Percentiles rank a stretch among this genome's conserved stretches.
These are phyloP conservation scores for Rhodofomes roseus DNA, from an alignment of 1,284 basidiomycete genomes.

Conservation along the genomic window DNA sequence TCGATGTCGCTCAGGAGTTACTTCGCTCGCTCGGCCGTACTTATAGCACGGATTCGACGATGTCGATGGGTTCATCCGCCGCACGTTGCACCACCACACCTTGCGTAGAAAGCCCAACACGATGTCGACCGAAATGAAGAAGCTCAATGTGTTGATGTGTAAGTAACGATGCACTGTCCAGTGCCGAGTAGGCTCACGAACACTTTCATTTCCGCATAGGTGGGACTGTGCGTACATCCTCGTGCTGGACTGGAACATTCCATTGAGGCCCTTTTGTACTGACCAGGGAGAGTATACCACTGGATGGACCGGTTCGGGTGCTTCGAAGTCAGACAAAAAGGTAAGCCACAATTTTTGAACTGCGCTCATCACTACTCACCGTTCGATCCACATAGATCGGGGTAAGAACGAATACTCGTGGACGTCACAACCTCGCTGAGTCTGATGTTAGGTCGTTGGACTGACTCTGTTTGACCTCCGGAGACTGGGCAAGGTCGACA, in stretches of 20 bases:
- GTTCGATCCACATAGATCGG: constrained; percentile 49
- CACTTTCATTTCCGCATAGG: constrained; percentile 10
- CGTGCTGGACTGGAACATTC: background rate
- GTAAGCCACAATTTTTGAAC: constrained; percentile 32
- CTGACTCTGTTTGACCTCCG: constrained; percentile 89
- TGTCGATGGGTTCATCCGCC: background rate
- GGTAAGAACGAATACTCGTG: constrained; percentile 37
- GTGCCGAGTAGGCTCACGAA: constrained; percentile 8
- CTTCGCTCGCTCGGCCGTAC: constrained; percentile 5
- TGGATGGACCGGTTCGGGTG: constrained; percentile 87
- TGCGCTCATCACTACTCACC: background rate
- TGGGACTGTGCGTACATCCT: constrained; percentile 17
- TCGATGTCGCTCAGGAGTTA: constrained; percentile 3
- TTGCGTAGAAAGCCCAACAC: background rate
- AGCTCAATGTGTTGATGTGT: constrained; percentile 25
- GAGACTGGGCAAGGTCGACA: constrained; percentile 75
- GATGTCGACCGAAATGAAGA: constrained; percentile 22
- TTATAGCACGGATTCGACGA: constrained; percentile 5
- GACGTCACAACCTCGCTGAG: background rate
- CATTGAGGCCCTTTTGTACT: background rate
- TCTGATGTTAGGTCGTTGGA: constrained; percentile 70
- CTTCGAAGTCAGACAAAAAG: constrained; percentile 93
- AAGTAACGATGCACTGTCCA: background rate
- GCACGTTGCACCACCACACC: background rate
- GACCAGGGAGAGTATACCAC: constrained; percentile 86